Conservation (phyloP, 2,329 filamentous ascomycete genomes). For the Amesomyces nigricolor region DNA sequence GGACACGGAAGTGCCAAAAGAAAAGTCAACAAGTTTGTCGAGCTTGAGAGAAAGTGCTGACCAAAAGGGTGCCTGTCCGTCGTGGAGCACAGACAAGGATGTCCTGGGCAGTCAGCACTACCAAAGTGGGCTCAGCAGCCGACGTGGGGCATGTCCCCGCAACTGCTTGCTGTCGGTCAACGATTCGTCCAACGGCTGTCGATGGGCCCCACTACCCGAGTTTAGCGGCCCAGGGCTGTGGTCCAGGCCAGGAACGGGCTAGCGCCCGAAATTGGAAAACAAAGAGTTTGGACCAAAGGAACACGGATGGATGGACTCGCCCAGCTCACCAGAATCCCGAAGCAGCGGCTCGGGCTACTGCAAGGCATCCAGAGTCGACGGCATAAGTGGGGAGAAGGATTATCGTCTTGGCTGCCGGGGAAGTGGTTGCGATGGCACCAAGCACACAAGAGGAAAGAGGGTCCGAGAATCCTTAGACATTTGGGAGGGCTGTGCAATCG, state of each 20-base stretch:
- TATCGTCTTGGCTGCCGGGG: background rate
- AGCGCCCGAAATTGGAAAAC: background rate
- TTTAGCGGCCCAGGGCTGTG: slow-evolving; percentile 16
- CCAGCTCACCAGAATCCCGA: background rate
- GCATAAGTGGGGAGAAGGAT: background rate
- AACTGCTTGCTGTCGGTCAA: slow-evolving; percentile 8
- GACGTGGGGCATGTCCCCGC: slow-evolving; percentile 6
- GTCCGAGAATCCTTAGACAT: background rate
- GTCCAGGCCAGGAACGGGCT: slow-evolving; percentile 9
- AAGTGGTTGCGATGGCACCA: slow-evolving; percentile 1
- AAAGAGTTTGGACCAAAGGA: background rate
- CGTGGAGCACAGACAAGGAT: background rate
- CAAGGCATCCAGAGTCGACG: background rate
- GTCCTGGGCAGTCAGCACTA: slow-evolving; percentile 9
- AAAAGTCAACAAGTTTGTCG: too few species aligned
- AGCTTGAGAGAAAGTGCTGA: background rate
- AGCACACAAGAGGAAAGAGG: background rate
- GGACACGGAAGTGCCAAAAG: too few species aligned
- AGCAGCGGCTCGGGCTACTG: too few species aligned
- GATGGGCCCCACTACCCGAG: background rate
- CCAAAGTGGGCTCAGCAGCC: slow-evolving; percentile 6
- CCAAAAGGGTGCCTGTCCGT: background rate
- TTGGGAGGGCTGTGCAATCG: slow-evolving; percentile 10
- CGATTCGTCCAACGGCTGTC: background rate
- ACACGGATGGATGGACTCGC: background rate